phyloP scores from a whole-genome alignment of 495 filamentous ascomycete genomes.

The Letharia lupina region DNA sequence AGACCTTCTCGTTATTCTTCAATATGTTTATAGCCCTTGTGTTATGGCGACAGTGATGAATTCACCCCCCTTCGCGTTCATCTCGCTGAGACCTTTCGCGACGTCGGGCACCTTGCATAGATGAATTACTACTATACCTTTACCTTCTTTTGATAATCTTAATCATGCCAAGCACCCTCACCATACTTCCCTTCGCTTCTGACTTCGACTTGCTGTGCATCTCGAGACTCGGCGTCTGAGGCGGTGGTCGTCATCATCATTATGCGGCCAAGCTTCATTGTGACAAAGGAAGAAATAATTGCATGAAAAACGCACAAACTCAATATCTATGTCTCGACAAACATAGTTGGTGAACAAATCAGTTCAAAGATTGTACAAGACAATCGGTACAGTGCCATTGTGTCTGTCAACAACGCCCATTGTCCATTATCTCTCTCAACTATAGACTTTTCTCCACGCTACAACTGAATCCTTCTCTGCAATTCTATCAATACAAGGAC shows the following conservation, averaged over 20 bases:
- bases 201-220: constrained; percentile 8
- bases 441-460: background rate
- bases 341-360: background rate
- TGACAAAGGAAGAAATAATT: constrained; percentile 8
- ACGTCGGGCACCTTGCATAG: background rate
- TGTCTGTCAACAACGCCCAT: background rate
- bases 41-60: background rate
- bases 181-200: background rate
- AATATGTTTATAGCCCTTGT: background rate
- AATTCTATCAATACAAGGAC: background rate
- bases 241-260: constrained; percentile 1
- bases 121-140: background rate
- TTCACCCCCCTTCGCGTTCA: background rate
- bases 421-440: background rate
- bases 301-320: background rate
- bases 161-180: background rate
- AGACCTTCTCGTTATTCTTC: background rate
- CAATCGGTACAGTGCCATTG: constrained; percentile 1
- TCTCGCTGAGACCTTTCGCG: background rate
- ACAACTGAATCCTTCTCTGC: background rate
- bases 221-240: background rate
- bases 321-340: background rate
- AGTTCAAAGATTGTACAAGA: background rate
- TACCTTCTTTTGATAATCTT: background rate
- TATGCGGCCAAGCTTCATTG: constrained; percentile 7